Percentiles rank a stretch among this genome's conserved stretches.
Conservation (phyloP, 192 early-diverging fungal genomes). For the Coemansia sp. region DNA sequence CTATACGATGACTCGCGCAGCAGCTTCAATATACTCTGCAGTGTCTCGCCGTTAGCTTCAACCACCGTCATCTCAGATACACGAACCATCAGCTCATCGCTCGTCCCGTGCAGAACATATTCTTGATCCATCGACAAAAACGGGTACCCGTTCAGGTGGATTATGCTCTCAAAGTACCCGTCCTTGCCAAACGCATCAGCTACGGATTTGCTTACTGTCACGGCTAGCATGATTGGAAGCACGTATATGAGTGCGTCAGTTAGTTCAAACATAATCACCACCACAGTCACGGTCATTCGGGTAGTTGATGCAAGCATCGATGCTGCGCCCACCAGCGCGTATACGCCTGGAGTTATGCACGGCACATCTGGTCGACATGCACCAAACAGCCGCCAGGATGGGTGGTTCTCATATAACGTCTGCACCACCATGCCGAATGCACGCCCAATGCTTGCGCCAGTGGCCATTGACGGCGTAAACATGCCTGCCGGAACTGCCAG, state of each 20-base stretch:
- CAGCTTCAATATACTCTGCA: conserved; percentile 51
- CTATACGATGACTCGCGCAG: conserved; percentile 55
- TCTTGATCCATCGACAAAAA: conserved; percentile 65
- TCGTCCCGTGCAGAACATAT: conserved; percentile 53
- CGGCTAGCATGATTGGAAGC: conserved; percentile 82
- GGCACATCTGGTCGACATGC: conserved; percentile 75
- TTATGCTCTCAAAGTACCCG: conserved; percentile 58
- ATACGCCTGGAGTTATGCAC: conserved; percentile 81
- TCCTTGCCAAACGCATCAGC: conserved; percentile 56
- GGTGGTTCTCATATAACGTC: conserved; percentile 53
- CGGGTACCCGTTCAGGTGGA: conserved; percentile 66
- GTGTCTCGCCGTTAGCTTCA: conserved; percentile 48
- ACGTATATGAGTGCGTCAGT: conserved; percentile 96
- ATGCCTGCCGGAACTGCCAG: conserved; percentile 76
- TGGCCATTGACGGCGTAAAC: conserved; percentile 85
- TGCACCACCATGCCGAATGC: conserved; percentile 84
- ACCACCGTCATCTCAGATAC: conserved; percentile 64
- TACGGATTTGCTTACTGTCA: conserved; percentile 58
- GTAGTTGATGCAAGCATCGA: conserved; percentile 78
- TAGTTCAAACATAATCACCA: conserved; percentile 99
- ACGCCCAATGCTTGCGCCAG: conserved; percentile 91
- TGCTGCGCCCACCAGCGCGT: conserved; percentile 85
- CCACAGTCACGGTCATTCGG: conserved; percentile 87
- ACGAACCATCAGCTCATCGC: conserved; percentile 63
- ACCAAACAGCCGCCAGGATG: conserved; percentile 63